Evolutionary conservation across 768 basidiomycete species (phyloP).

Genomic region (Russula abietina): DNA sequence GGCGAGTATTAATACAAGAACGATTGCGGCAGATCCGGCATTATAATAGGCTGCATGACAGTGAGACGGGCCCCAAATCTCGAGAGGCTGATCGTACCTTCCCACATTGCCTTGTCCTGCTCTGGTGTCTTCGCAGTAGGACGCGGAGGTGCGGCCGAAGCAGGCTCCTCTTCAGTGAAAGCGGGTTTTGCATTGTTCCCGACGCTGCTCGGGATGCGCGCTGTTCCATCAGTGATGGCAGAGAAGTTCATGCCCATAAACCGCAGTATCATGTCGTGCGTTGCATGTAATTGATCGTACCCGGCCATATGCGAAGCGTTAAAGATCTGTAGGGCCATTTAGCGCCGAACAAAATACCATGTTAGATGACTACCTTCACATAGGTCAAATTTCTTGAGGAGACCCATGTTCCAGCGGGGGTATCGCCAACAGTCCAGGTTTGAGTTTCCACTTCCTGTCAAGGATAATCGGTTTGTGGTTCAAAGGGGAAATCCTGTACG

Average conservation of each 20-base stretch:
- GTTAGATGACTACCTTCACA: slow-evolving; percentile 57
- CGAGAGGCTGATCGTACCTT: slow-evolving; percentile 47
- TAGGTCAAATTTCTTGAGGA: slow-evolving; percentile 87
- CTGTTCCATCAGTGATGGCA: slow-evolving; percentile 71
- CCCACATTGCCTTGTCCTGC: slow-evolving; percentile 85
- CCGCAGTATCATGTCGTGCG: slow-evolving; percentile 98
- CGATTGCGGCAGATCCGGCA: slow-evolving; percentile 80
- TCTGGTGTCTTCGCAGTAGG: slow-evolving; percentile 57
- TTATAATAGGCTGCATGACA: slow-evolving; percentile 77
- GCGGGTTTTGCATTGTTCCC: slow-evolving; percentile 67
- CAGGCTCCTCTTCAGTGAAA: slow-evolving; percentile 43
- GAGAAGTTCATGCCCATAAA: slow-evolving; percentile 93
- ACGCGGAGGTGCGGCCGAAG: slow-evolving; percentile 34
- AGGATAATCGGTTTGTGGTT: not conserved
- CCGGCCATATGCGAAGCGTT: slow-evolving; percentile 97
- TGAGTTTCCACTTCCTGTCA: slow-evolving; percentile 59
- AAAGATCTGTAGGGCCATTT: slow-evolving; percentile 52
- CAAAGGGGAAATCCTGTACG: slow-evolving; percentile 29
- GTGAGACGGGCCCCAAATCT: slow-evolving; percentile 1
- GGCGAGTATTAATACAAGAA: slow-evolving; percentile 65
- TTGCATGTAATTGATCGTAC: slow-evolving; percentile 75
- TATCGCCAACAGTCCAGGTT: slow-evolving; percentile 68
- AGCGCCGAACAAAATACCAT: not conserved
- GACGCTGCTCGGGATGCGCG: slow-evolving; percentile 72
- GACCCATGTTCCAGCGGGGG: slow-evolving; percentile 87